These are phyloP conservation scores for Pythium inflatum DNA, from an alignment of 352 stramenopile genomes.

Conservation along the genomic window DNA sequence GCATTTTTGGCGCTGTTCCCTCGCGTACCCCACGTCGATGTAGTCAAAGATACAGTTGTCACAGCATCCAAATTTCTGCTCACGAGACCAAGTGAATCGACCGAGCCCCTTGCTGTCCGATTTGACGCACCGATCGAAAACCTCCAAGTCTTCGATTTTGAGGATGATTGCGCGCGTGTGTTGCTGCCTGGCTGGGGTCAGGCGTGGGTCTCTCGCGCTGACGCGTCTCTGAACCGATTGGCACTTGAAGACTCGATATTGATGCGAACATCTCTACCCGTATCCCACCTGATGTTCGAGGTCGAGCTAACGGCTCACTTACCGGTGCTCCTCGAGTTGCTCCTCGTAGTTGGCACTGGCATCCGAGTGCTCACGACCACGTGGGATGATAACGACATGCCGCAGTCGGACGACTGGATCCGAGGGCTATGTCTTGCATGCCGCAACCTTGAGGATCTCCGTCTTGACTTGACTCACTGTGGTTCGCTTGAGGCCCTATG, in stretches of 20 bases:
- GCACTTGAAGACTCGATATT: not conserved
- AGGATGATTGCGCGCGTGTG: not conserved
- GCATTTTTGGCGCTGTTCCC: too few relatives aligned
- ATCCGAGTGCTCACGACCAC: not conserved
- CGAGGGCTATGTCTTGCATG: too few relatives aligned
- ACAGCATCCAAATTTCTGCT: too few relatives aligned
- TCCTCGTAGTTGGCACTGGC: not conserved
- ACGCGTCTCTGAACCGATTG: not conserved
- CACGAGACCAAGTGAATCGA: not conserved
- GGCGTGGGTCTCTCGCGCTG: not conserved
- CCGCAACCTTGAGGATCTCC: too few relatives aligned
- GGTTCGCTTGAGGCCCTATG: too few relatives aligned
- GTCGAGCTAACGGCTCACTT: not conserved
- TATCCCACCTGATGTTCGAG: too few relatives aligned
- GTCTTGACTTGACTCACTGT: too few relatives aligned
- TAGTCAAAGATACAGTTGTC: too few relatives aligned
- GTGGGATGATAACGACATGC: too few relatives aligned
- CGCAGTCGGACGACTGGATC: too few relatives aligned
- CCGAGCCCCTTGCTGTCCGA: not conserved
- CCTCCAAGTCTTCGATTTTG: not conserved
- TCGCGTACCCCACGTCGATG: too few relatives aligned
- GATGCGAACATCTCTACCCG: too few relatives aligned
- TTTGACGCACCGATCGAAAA: not conserved
- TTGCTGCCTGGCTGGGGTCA: not conserved
- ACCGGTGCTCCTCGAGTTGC: not conserved